Conservation (phyloP, 208 protist genomes). For the Polymyxa betae region DNA sequence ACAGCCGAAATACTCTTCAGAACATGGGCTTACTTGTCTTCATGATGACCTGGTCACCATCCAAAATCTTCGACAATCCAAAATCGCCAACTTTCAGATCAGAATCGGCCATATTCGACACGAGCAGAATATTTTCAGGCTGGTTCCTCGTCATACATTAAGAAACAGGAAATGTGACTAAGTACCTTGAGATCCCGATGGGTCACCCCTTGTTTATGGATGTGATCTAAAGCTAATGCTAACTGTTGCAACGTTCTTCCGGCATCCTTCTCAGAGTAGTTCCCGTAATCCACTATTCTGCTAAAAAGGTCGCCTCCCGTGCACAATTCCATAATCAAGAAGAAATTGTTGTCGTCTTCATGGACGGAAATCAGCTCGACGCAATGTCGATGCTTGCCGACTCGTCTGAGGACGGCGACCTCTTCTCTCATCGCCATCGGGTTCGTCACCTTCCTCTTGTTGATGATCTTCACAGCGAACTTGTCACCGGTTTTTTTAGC, state of each 20-base stretch:
- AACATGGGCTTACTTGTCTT: constrained; percentile 21
- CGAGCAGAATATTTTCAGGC: constrained; percentile 19
- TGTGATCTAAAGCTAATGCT: constrained; percentile 42
- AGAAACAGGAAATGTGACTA: neutral
- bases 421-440: constrained; percentile 48
- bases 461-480: constrained; percentile 47
- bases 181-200: constrained; percentile 58
- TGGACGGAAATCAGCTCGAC: neutral
- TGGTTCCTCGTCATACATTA: neutral
- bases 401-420: constrained; percentile 7
- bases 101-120: constrained; percentile 9
- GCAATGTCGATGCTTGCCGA: neutral
- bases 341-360: constrained; percentile 57
- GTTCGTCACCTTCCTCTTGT: constrained; percentile 48
- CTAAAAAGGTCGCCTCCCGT: constrained; percentile 57
- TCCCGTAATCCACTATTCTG: constrained; percentile 55
- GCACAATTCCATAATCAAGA: constrained; percentile 65
- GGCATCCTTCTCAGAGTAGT: constrained; percentile 40
- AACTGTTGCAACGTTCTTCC: constrained; percentile 57
- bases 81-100: constrained; percentile 49
- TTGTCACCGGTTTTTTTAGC: neutral
- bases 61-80: constrained; percentile 34
- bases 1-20: neutral
- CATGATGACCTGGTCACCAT: constrained; percentile 14
- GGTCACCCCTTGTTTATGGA: constrained; percentile 59